Evolutionary conservation across 768 basidiomycete genomes (phyloP), one percentile per base, ranked within the genome.

Genomic region (Trametes punicea): DNA sequence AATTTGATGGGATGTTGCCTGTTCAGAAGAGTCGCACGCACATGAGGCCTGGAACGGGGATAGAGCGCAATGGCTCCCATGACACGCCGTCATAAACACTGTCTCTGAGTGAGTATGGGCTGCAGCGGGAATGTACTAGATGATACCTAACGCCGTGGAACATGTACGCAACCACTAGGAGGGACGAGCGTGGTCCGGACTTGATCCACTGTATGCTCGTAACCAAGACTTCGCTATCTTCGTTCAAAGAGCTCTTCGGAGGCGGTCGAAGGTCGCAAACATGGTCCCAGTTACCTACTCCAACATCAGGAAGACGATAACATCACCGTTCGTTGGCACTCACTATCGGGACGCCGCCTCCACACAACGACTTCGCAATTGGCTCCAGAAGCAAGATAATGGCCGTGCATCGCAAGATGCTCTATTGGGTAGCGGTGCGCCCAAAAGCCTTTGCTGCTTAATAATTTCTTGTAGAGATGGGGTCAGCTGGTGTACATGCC

Each of bases 141-240:
- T 23, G 36, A n/a, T 27, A 50, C 48, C 15, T 11, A 10, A 50
- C 29, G 7, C 48, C 48, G 20, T 50, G 48, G 23, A 26, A 38
- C 48, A 50, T 50, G 38, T 39, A 50, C 8, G 36, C n/a, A 15
- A 39, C 27, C 4, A 39, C 16, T 4, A 50, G 13, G 25, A 39
- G 20, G 5, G 36, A 50, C 3, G 13, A 16, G 34, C n/a, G 15
- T n/a, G 5, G 13, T 8, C 15, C 10, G 7, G 51, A 31, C 29
- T 42, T 42, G 3, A 23, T 52, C 51, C 51, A 52, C 30, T 52
- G 51, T 13, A 52, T 31, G 15, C 51, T 16, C 21, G 41, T 52
- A 15, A 44, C 51, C 10, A 52, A 18, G n/a, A 52, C 21, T 11
- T 33, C 29, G 10, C 18, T 26, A 6, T 44, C 51, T 10, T 33